phyloP scores from a whole-genome alignment of 2,329 filamentous ascomycete genomes.

The Clarireedia sp. region DNA sequence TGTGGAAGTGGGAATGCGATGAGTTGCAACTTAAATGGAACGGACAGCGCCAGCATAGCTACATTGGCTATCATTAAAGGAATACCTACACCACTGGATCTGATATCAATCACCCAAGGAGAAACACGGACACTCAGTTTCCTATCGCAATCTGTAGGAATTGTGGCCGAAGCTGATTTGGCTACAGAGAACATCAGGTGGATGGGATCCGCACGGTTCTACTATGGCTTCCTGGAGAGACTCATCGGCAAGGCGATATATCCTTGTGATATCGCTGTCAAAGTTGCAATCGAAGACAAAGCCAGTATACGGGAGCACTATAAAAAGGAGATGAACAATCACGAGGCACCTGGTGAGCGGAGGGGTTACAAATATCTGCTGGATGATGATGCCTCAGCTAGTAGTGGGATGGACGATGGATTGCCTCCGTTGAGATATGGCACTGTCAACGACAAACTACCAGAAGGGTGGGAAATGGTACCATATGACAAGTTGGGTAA shows the following conservation, averaged over 20 bases:
- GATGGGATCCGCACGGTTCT: slow-evolving; percentile 85
- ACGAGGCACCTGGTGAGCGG: slow-evolving; percentile 22
- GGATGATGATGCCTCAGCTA: slow-evolving; percentile 29
- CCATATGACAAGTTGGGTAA: slow-evolving; percentile 75
- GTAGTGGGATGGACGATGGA: slow-evolving; percentile 34
- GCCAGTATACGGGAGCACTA: slow-evolving; percentile 67
- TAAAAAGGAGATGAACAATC: slow-evolving; percentile 36
- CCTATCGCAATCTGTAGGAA: slow-evolving; percentile 80
- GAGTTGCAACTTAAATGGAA: slow-evolving; percentile 82
- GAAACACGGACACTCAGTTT: slow-evolving; percentile 71
- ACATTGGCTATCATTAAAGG: slow-evolving; percentile 84
- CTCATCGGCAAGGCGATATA: slow-evolving; percentile 71
- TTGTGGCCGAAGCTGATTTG: slow-evolving; percentile 84
- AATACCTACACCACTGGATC: slow-evolving; percentile 71
- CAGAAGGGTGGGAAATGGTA: slow-evolving; percentile 66
- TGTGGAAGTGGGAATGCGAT: slow-evolving; percentile 93
- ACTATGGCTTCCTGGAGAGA: slow-evolving; percentile 71
- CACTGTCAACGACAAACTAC: slow-evolving; percentile 68
- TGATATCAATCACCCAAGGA: slow-evolving; percentile 82
- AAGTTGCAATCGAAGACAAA: slow-evolving; percentile 74
- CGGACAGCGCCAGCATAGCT: slow-evolving; percentile 64
- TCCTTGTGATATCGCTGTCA: slow-evolving; percentile 81
- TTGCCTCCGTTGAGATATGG: slow-evolving; percentile 73
- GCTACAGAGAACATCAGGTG: slow-evolving; percentile 86
- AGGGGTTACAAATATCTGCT: slow-evolving; percentile 24